Evolutionary conservation across 2,329 filamentous ascomycete genomes (phyloP), one percentile per base, ranked within the genome.

Genomic region (Ophiocordyceps robertsii): DNA sequence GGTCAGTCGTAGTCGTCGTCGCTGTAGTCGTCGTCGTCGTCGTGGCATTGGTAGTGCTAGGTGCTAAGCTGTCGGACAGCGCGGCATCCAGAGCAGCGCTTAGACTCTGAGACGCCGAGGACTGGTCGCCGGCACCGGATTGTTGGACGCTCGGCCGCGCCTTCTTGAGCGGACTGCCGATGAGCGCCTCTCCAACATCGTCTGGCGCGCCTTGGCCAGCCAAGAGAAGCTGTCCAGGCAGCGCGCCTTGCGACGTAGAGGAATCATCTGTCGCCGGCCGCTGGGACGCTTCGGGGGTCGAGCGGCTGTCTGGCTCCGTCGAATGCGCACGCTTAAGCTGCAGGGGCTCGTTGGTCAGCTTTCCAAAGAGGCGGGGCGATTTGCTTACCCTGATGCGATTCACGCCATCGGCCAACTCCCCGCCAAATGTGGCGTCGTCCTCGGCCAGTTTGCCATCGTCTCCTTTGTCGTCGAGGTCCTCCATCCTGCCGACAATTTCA

Each of bases 281-380:
- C 55, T 48, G 56, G 48, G 49, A 59, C 56, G 55, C 49, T 36
- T 59, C 55, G 6, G 59, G 54, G 1, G 60, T 59, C 21, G 54
- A 54, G 32, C 53, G 53, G 53, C 68, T 69, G 17, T 82, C 67
- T 11, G 78, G 80, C 40, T 88, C 84, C 33, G 73, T 75, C 10
- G 84, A 89, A 58, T 87, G 84, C 49, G 84, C 81, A 49, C 84
- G 75, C 69, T 90, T 90, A 48, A 90, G 77, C 84, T 41, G 27
- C 33, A 36, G n/a, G 33, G 16, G 16, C n/a, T n/a, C 14, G n/a
- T 36, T 36, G 16, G 33, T 16, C 9, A 4, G 10, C 9, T 10
- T 10, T 16, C 14, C 12, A 10, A 17, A 10, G 17, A 14, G n/a
- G 33, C 17, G 12, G 16, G 6, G n/a, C 9, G 4, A 7, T 7